Base-by-base conservation (phyloP, 208 protist genomes). In the Acanthamoeba culbertsoni region DNA sequence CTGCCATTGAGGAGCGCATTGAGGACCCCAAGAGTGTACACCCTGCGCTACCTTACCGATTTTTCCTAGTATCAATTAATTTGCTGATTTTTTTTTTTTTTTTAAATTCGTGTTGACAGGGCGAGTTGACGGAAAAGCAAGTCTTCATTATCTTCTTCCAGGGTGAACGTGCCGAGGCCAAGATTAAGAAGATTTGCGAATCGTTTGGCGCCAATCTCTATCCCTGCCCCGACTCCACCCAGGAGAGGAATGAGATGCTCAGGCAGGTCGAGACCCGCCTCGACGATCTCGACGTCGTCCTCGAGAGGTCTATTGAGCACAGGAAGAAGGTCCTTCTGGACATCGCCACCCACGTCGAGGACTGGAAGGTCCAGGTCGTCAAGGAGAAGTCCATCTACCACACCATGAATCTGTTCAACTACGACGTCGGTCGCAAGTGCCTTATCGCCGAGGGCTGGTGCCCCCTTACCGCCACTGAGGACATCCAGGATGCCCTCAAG, bases 101-200 rank as follows among this genome's bases (percentile, higher is more conserved):
- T n/a, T 63, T n/a, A 63, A 14, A 63, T 63, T 28, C 20, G 23
- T 63, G 55, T 62, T 26, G 23, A 6, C 65, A 93, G 88, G 45
- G 40, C 35, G 48, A 59, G 46, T 2, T 94, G 31, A 94, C 48
- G 28, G 43, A 97, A 51, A 99, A 99, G 95, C 96, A 82, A 75
- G 98, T 99, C 62, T 99, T 99, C 94, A 98, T 98, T 62, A 97
- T 99, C 68, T 99, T 99, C 95, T 99, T 98, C 97, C 98, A 98
- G n/a, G 98, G 98, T 23, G 95, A 97, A 12, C 96, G 97, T 33
- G 91, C 99, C 10, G 95, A 97, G 71, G 95, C 97, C 48, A 99
- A 98, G 94, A 97, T 99, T 42, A 97, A 94, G 59, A 99, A 99
- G 96, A 99, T 99, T 68, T 99, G 98, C 88, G 99, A 99, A 93